Percentiles rank a stretch among this genome's conserved stretches.
Evolutionary conservation across 139 green algal genomes (phyloP).

Genomic region (Tetradesmus lagerheimii): DNA sequence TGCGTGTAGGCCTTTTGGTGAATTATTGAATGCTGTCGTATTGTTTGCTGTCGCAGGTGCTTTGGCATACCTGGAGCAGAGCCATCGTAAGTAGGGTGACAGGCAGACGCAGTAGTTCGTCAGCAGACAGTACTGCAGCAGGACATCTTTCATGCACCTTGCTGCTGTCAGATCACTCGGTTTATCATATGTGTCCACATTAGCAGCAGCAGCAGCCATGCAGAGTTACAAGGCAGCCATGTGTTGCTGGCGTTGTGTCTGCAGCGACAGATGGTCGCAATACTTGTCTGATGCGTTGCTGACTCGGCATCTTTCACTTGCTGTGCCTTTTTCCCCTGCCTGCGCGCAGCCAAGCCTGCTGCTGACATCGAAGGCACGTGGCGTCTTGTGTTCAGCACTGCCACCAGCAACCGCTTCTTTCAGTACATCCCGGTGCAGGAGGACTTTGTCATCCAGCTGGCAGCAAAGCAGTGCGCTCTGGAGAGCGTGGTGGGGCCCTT

Average conservation of each 20-base stretch:
- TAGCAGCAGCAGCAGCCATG: background rate
- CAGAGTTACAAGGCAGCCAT: background rate
- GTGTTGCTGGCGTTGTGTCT: too few species aligned
- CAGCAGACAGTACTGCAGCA: background rate
- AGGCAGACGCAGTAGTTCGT: too few species aligned
- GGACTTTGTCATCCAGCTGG: constrained; percentile 54
- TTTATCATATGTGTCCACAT: too few species aligned
- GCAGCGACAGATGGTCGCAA: background rate
- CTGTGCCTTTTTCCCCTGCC: background rate
- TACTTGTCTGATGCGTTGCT: background rate
- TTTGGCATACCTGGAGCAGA: constrained; percentile 44
- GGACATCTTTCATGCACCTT: too few species aligned
- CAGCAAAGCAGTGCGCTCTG: constrained; percentile 23
- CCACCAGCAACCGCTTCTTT: constrained; percentile 51
- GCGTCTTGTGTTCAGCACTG: constrained; percentile 58
- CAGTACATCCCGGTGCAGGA: constrained; percentile 60
- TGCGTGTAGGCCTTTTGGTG: too few species aligned
- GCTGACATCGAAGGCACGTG: constrained; percentile 43
- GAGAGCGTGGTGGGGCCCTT: constrained; percentile 55
- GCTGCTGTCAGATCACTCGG: too few species aligned
- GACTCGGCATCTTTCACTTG: background rate
- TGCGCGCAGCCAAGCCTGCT: constrained; percentile 30
- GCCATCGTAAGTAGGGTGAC: constrained; percentile 8
- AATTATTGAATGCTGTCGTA: background rate
- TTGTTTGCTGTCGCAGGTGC: background rate